Base-by-base conservation (phyloP, 139 green algal species). In the Pleodorina starrii region DNA sequence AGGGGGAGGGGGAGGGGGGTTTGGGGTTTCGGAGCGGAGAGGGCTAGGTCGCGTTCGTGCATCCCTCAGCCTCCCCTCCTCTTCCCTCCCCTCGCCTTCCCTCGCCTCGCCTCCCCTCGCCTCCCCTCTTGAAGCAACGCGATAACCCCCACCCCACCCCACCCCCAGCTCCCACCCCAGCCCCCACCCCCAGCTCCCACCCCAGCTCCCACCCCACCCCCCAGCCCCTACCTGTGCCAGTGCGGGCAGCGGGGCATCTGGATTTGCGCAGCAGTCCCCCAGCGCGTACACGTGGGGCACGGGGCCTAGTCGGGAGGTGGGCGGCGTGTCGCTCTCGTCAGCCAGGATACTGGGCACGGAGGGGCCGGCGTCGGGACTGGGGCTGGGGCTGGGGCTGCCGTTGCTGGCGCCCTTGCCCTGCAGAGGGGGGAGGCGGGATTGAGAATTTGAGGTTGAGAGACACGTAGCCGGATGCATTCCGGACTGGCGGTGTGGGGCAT, bases 211-310 rank as follows among this genome's bases (percentile, higher is more conserved):
- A 16, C n/a, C 32, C 29, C 32, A 17, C 66, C 9, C n/a, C 29
- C 68, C 68, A 48, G 19, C 36, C 42, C 90, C 36, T 51, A 98
- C 97, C 95, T 99, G 97, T 7, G 97, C 97, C 21, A 99, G 91
- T 0, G 97, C 94, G 0, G 97, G 97, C 74, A 99, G 90, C 10
- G 97, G 97, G 19, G 72, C 88, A 27, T 96, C 93, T 23, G 85
- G 51, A 82, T 97, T 96, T n/a, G 95, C 96, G 36, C 92, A 95
- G 92, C 97, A 99, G 93, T 99, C 97, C 0, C 97, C 97, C 38
- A 99, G 83, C 1, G 96, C 95, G 51, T 94, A 99, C 19, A 97
- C 92, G 89, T 92, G 63, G 1, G 66, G 71, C 73, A 94, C 57
- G 2, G 89, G 88, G 23, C 50, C 51, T 51, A 91, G 43, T 4